Percentiles rank a stretch among this genome's conserved stretches.
Conservation (phyloP, 768 basidiomycete species). For the Mycena galopus region DNA sequence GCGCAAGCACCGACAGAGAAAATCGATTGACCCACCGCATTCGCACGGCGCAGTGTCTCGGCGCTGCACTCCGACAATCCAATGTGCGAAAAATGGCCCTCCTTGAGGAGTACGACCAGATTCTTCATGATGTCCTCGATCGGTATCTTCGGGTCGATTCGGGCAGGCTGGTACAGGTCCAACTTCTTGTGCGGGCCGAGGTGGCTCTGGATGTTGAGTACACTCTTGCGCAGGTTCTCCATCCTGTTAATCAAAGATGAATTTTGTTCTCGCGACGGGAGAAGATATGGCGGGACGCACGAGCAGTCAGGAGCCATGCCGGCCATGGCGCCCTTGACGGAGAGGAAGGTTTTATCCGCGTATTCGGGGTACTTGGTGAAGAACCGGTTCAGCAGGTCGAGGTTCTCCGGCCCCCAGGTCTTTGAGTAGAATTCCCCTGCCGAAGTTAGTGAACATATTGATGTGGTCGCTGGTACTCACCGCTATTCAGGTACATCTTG, state of each 20-base stretch:
- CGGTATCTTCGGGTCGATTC: conserved; percentile 56
- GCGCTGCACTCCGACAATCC: conserved; percentile 64
- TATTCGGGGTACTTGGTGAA: conserved; percentile 55
- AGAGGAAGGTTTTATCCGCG: conserved; percentile 36
- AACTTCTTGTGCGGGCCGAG: conserved; percentile 66
- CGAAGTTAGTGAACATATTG: not conserved
- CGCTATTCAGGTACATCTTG: conserved; percentile 63
- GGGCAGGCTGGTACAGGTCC: conserved; percentile 70
- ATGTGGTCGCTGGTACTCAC: conserved; percentile 20
- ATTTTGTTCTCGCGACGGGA: no score
- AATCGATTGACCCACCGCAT: conserved; percentile 16
- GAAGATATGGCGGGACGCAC: not conserved
- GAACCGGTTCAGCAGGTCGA: conserved; percentile 64
- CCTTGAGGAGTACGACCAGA: conserved; percentile 61
- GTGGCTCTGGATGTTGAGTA: conserved; percentile 56
- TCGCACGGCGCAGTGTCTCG: conserved; percentile 57
- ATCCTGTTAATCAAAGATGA: no score
- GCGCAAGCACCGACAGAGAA: not conserved
- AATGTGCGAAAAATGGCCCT: conserved; percentile 59
- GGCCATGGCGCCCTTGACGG: not conserved
- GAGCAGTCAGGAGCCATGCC: conserved; percentile 19
- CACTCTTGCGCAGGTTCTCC: conserved; percentile 44
- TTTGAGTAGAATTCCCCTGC: not conserved
- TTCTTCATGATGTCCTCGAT: conserved; percentile 60
- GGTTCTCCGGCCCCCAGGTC: conserved; percentile 25